Evolutionary conservation across 306 rosid genomes (phyloP), one percentile per base, ranked within the genome.

Genomic region (Dryas drummondii): DNA sequence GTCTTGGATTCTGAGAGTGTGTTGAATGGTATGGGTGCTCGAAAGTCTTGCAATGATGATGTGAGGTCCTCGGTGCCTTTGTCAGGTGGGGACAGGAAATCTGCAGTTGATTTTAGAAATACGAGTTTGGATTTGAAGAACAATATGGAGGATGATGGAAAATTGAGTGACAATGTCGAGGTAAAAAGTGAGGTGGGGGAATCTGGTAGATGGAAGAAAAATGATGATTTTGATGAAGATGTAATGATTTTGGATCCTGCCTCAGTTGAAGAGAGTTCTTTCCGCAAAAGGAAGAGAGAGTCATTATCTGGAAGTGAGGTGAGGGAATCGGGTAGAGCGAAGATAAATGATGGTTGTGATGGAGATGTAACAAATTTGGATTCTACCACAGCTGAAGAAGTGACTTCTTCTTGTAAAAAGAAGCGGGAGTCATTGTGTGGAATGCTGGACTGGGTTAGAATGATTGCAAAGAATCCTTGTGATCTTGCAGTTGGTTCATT

Each of bases 381-480:
- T 70, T 17, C 79, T 8, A 70, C 78, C 0, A 54, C 70, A 46
- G 73, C n/a, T 70, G 32, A 83, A 48, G 66, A 58, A 71, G 78
- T 13, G 66, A 76, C 56, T 26, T 80, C 17, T 56, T 46, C 53
- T 56, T n/a, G 49, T 10, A 59, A 66, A 52, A 76, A 57, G 70
- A 76, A 76, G 60, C 61, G 70, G 9, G 87, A 86, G 52, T 78
- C 85, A 42, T 4, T 82, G 26, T 48, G 54, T 67, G 86, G 76
- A 57, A 58, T 90, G 82, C 46, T 90, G 64, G 71, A 60, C 27
- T 94, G 99, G 99, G 59, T 92, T 66, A 73, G 63, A 4, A 40
- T 41, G 27, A 64, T 57, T 49, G 99, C 97, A 2, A 81, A 61
- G 71, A 77, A 90, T 77, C 96, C 99, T 40, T 82, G 83, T 77